Evolutionary conservation across 805 yeast genomes (phyloP).

Genomic region (Kuraishia molischiana): DNA sequence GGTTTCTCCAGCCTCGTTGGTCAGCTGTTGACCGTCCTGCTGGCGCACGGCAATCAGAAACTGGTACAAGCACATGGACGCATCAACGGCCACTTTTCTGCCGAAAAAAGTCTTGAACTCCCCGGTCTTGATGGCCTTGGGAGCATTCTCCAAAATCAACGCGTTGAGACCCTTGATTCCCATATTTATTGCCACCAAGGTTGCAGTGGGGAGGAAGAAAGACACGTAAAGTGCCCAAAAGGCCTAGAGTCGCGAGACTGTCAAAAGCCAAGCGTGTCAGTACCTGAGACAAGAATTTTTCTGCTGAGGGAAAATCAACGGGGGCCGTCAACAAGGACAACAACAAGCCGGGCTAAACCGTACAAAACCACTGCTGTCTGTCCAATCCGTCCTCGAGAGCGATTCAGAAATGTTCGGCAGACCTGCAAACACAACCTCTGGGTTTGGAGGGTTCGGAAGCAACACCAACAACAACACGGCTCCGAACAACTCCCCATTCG

Average conservation of each 20-base stretch:
- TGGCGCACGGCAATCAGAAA: slow-evolving; percentile 94
- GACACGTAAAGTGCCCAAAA: not conserved
- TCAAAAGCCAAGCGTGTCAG: not conserved
- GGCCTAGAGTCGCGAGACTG: not conserved
- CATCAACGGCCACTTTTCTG: slow-evolving; percentile 94
- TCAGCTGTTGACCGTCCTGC: slow-evolving; percentile 89
- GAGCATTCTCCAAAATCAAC: slow-evolving; percentile 83
- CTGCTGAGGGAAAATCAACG: not conserved
- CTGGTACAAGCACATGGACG: slow-evolving; percentile 95
- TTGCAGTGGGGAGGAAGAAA: not conserved
- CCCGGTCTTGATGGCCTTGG: slow-evolving; percentile 62
- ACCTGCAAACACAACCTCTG: slow-evolving; percentile 28
- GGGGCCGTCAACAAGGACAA: no score
- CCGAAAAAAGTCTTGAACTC: slow-evolving; percentile 87
- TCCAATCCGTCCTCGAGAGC: not conserved
- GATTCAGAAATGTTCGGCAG: slow-evolving; percentile 35
- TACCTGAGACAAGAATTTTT: not conserved
- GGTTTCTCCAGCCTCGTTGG: slow-evolving; percentile 85
- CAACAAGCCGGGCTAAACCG: no score
- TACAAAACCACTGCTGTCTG: no score
- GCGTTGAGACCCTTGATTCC: slow-evolving; percentile 67
- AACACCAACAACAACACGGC: slow-evolving; percentile 11
- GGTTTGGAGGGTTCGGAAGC: slow-evolving; percentile 47
- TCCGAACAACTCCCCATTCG: slow-evolving; percentile 5
- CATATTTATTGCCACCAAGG: no score